phyloP scores from a whole-genome alignment of 306 rosid species.

The Cucumis cinereus region DNA sequence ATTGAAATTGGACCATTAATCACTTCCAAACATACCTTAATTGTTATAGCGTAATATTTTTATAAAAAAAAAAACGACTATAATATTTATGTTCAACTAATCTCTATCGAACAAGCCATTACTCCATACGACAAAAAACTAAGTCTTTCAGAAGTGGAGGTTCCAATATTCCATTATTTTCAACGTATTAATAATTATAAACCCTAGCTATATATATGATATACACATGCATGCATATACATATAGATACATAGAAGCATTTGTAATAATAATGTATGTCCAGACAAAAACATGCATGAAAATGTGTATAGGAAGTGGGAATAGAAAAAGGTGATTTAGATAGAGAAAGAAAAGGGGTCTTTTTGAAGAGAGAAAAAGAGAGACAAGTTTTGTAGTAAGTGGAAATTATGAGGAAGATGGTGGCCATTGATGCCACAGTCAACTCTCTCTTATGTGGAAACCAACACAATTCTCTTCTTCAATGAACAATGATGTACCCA shows the following conservation, averaged over 20 bases:
- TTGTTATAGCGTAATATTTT: no score
- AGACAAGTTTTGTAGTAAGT: not conserved
- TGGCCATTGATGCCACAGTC: not conserved
- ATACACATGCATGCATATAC: not conserved
- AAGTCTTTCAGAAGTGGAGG: not conserved
- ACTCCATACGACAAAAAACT: not conserved
- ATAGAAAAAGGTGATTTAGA: not conserved
- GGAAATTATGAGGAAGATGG: not conserved
- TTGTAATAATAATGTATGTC: not conserved
- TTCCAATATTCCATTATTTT: not conserved
- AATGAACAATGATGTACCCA: not conserved
- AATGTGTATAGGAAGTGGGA: not conserved
- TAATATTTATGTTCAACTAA: not conserved
- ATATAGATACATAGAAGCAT: not conserved
- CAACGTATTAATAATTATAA: not conserved
- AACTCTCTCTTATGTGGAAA: not conserved
- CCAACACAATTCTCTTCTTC: not conserved
- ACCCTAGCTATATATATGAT: not conserved
- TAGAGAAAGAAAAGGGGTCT: not conserved
- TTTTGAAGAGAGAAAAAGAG: not conserved
- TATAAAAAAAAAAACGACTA: not conserved
- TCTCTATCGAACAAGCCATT: not conserved
- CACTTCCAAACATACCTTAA: no score
- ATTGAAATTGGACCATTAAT: no score
- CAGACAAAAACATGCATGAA: not conserved